A percentile compares a stretch with the other conserved stretches of the same genome.
Evolutionary conservation across 768 basidiomycete species (phyloP).

Genomic region (Agaricus sinodeliciosus): DNA sequence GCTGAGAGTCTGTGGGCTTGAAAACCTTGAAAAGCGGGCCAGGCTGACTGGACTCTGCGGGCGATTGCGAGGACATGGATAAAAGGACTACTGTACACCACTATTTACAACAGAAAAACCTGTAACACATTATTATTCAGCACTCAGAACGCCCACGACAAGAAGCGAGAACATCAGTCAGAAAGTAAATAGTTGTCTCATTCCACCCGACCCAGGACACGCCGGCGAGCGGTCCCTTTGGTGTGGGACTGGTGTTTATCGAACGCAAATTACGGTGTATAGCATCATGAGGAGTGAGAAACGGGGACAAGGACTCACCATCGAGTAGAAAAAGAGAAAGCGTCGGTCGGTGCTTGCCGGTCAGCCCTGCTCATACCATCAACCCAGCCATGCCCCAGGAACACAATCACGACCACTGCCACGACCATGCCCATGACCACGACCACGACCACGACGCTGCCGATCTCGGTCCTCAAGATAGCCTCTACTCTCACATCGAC

Average conservation of each 20-base stretch:
- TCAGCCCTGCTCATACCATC: no score
- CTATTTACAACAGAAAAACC: background rate
- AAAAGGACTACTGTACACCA: background rate
- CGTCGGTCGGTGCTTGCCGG: no score
- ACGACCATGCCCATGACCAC: constrained; percentile 49
- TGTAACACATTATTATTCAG: background rate
- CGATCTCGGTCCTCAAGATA: constrained; percentile 56
- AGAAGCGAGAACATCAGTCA: constrained; percentile 29
- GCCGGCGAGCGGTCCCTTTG: constrained; percentile 78
- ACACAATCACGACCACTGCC: constrained; percentile 15
- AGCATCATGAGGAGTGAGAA: constrained; percentile 37
- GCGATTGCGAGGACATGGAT: background rate
- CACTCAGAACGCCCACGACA: background rate
- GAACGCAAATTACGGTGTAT: constrained; percentile 84
- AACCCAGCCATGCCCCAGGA: constrained; percentile 3
- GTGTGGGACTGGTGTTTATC: constrained; percentile 49
- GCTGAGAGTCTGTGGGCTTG: constrained; percentile 1
- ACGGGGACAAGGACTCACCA: background rate
- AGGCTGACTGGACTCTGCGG: background rate
- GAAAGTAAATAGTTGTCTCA: constrained; percentile 61
- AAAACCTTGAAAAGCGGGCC: constrained; percentile 1
- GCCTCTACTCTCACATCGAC: constrained; percentile 72
- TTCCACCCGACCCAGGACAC: constrained; percentile 55
- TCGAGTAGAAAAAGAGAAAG: no score
- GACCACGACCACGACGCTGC: constrained; percentile 47